phyloP scores from a whole-genome alignment of 2,329 filamentous ascomycete genomes.

The Bisporella sp. region DNA sequence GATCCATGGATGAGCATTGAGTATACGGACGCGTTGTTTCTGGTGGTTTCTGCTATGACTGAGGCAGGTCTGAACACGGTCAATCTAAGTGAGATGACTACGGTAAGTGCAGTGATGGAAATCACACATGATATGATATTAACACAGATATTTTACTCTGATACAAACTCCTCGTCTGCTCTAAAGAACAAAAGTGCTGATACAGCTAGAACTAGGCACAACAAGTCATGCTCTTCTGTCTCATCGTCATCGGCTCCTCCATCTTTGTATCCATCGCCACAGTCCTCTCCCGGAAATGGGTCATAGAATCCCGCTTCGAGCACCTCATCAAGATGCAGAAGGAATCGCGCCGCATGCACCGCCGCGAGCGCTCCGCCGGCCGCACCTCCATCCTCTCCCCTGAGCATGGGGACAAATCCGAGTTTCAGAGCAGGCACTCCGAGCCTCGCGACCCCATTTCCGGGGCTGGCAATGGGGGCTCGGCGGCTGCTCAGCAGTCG shows the following conservation, averaged over 20 bases:
- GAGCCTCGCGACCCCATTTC: conserved; percentile 9
- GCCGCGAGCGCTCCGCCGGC: neutral
- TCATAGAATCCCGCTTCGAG: conserved; percentile 55
- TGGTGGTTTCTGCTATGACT: conserved; percentile 60
- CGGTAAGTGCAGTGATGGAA: conserved; percentile 31
- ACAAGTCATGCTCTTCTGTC: conserved; percentile 56
- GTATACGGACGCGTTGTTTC: conserved; percentile 60
- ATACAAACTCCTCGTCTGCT: no score
- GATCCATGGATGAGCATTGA: conserved; percentile 42
- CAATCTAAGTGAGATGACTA: conserved; percentile 56
- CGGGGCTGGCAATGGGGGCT: neutral
- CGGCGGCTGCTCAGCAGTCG: neutral
- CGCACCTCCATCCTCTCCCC: no score
- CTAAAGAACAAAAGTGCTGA: no score
- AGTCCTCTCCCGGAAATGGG: conserved; percentile 50
- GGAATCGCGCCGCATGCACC: conserved; percentile 16
- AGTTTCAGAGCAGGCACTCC: conserved; percentile 14
- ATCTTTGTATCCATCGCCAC: conserved; percentile 63
- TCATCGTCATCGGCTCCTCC: conserved; percentile 59
- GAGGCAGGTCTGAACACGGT: conserved; percentile 62
- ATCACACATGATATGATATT: no score
- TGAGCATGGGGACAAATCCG: conserved; percentile 3
- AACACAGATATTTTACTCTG: no score
- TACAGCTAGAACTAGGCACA: conserved; percentile 31
- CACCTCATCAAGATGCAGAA: conserved; percentile 39